Conservation (phyloP, 2,329 filamentous ascomycete species). For the Aureobasidium uvarum region DNA sequence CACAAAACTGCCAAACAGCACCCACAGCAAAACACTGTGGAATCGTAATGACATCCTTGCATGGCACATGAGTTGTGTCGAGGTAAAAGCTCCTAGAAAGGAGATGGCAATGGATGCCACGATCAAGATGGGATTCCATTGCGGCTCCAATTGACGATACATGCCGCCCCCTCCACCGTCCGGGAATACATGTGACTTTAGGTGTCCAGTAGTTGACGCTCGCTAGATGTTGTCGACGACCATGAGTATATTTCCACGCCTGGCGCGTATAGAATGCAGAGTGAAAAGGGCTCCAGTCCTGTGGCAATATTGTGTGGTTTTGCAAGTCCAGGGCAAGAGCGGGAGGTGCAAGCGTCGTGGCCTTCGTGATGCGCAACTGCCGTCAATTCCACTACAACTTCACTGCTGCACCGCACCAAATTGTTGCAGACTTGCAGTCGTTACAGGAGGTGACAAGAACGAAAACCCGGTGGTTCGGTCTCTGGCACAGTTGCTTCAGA, state of each 20-base stretch:
- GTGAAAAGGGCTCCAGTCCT: background rate
- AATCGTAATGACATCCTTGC: constrained; percentile 36
- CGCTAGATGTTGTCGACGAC: background rate
- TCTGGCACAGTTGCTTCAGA: background rate
- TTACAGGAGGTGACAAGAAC: background rate
- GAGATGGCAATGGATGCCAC: constrained; percentile 38
- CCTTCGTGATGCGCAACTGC: background rate
- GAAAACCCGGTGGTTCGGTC: background rate
- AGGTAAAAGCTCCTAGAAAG: constrained; percentile 38
- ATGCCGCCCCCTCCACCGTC: background rate
- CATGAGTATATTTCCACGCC: background rate
- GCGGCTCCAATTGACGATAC: constrained; percentile 27
- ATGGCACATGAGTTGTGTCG: constrained; percentile 39
- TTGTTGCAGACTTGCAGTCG: background rate
- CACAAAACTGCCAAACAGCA: constrained; percentile 35
- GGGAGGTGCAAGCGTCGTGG: constrained; percentile 1
- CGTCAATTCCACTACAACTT: background rate
- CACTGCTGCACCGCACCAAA: background rate
- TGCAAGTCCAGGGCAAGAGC: background rate
- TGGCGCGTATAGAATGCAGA: background rate
- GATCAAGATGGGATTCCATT: constrained; percentile 36
- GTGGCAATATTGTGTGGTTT: background rate
- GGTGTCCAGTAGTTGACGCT: background rate
- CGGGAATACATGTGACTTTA: background rate
- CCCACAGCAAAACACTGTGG: constrained; percentile 36